phyloP scores from a whole-genome alignment of 352 stramenopile species.

The Phytophthora kernoviae region DNA sequence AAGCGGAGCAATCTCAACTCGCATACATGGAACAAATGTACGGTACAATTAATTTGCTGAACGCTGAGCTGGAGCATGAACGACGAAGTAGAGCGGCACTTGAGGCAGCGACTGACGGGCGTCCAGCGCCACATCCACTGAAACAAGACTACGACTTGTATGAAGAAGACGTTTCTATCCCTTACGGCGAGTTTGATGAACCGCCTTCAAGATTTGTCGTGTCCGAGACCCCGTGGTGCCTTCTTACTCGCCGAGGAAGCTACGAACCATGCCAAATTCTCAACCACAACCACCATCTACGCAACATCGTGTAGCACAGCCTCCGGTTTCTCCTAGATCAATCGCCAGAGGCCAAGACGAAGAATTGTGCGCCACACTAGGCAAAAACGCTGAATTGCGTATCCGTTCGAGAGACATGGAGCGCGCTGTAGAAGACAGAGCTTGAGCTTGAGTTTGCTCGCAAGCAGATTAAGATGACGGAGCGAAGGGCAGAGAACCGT shows the following conservation, averaged over 20 bases:
- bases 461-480: slow-evolving; percentile 64
- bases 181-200: slow-evolving; percentile 22
- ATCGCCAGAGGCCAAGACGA: slow-evolving; percentile 46
- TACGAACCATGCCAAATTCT: slow-evolving; percentile 20
- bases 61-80: slow-evolving; percentile 52
- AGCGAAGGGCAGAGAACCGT: slow-evolving; percentile 57
- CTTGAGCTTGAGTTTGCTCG: slow-evolving; percentile 54
- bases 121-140: slow-evolving; percentile 15
- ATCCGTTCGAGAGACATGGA: slow-evolving; percentile 63
- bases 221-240: slow-evolving; percentile 22
- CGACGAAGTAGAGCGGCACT: slow-evolving; percentile 29
- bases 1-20: slow-evolving; percentile 48
- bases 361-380: slow-evolving; percentile 59
- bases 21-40: slow-evolving; percentile 81
- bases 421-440: slow-evolving; percentile 46
- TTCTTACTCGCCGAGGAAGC: slow-evolving; percentile 23
- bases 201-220: slow-evolving; percentile 14
- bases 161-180: slow-evolving; percentile 19
- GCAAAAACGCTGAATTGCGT: slow-evolving; percentile 68
- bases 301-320: slow-evolving; percentile 13
- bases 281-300: slow-evolving; percentile 10
- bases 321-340: slow-evolving; percentile 18
- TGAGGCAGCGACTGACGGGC: slow-evolving; percentile 1
- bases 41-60: slow-evolving; percentile 56
- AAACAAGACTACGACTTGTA: slow-evolving; percentile 33